phyloP scores from a whole-genome alignment of 2,329 filamentous ascomycete species.

The Microsporum ferrugineum region DNA sequence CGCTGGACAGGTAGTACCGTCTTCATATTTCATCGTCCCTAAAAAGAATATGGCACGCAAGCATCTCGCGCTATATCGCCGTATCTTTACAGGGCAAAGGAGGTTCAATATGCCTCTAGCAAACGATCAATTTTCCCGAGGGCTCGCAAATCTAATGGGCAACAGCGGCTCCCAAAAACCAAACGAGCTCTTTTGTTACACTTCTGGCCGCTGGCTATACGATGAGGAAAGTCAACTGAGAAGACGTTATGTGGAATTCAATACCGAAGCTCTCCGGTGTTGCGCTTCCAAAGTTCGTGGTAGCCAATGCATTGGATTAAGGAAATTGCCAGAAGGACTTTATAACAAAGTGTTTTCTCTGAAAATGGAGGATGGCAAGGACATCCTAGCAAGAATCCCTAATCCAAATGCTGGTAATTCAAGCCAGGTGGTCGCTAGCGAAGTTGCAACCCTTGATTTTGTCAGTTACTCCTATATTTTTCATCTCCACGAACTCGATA shows the following conservation, averaged over 20 bases:
- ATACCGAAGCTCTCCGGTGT: background rate
- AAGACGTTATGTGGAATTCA: background rate
- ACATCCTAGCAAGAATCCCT: background rate
- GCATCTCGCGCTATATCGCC: background rate
- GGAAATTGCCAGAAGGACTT: background rate
- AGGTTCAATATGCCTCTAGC: background rate
- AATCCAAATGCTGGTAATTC: background rate
- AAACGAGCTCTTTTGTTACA: background rate
- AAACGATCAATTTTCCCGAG: background rate
- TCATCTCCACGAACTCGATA: background rate
- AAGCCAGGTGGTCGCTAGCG: background rate
- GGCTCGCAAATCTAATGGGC: no score
- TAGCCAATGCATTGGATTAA: background rate
- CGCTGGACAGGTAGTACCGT: no score
- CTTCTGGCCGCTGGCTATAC: background rate
- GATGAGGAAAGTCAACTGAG: background rate
- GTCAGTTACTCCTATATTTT: background rate
- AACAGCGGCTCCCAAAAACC: no score
- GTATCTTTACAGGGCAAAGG: background rate
- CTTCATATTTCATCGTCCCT: no score
- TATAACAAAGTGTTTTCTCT: background rate
- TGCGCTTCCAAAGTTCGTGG: background rate
- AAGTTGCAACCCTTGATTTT: background rate
- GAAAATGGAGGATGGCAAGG: background rate
- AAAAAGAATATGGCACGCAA: background rate